These are phyloP conservation scores for Globisporangium solare DNA, from an alignment of 352 stramenopile genomes.

Conservation along the genomic window DNA sequence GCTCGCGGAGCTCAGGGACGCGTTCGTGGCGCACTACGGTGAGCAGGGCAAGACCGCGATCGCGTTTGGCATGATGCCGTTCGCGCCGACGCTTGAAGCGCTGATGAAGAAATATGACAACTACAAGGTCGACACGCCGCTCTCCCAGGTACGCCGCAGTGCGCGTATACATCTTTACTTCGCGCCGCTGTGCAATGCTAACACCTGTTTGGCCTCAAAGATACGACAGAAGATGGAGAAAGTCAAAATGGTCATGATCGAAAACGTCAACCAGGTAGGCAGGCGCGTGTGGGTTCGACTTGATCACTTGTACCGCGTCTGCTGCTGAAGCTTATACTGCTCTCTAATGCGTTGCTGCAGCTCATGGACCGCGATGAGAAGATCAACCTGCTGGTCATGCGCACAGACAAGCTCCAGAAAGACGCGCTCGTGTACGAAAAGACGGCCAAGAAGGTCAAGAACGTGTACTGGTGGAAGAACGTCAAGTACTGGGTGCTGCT, in stretches of 20 bases:
- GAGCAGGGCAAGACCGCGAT: conserved; percentile 60
- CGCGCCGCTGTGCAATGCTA: not conserved
- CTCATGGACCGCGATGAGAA: conserved; percentile 98
- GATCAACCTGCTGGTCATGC: conserved; percentile 90
- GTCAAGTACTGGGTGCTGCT: conserved; percentile 74
- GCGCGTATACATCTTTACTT: not conserved
- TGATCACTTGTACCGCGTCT: too few relatives aligned
- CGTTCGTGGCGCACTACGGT: conserved; percentile 64
- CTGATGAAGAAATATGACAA: conserved; percentile 87
- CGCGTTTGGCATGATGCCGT: conserved; percentile 64
- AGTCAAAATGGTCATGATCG: conserved; percentile 97
- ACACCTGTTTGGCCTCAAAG: not conserved
- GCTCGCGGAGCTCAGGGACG: conserved; percentile 57
- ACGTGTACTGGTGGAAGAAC: conserved; percentile 87
- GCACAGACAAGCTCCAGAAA: conserved; percentile 92
- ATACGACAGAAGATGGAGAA: conserved; percentile 97
- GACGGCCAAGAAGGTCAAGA: conserved; percentile 89
- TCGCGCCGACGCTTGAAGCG: conserved; percentile 47
- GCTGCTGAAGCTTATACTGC: not conserved
- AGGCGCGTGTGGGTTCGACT: too few relatives aligned
- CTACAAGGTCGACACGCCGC: conserved; percentile 70
- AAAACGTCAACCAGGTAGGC: conserved; percentile 95
- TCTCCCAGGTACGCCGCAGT: conserved; percentile 36
- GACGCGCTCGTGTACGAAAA: conserved; percentile 97
- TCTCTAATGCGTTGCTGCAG: conserved; percentile 27